Evolutionary conservation across 352 stramenopile species (phyloP).

Genomic region (Pythium coloratum): DNA sequence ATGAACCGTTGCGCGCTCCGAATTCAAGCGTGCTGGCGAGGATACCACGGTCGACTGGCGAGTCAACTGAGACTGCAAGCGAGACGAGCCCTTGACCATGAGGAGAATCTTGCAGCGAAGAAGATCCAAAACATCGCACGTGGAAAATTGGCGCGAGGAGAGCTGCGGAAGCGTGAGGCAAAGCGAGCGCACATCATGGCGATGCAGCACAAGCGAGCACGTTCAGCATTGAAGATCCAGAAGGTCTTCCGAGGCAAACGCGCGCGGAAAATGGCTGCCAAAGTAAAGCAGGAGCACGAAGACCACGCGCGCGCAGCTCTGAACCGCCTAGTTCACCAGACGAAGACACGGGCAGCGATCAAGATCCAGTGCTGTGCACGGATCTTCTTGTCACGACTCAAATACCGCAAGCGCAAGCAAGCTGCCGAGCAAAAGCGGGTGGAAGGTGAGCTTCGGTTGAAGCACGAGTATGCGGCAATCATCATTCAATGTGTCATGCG

Average conservation of each 20-base stretch:
- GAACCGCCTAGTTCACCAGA: slow-evolving; percentile 55
- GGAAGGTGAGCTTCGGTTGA: slow-evolving; percentile 30
- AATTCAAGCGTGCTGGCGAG: slow-evolving; percentile 81
- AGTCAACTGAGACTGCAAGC: slow-evolving; percentile 60
- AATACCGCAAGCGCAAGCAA: slow-evolving; percentile 33
- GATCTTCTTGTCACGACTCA: slow-evolving; percentile 46
- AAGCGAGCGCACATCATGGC: slow-evolving; percentile 27
- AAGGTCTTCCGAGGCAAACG: slow-evolving; percentile 57
- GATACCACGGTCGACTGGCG: slow-evolving; percentile 62
- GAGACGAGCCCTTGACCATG: slow-evolving; percentile 42
- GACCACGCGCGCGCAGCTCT: slow-evolving; percentile 53
- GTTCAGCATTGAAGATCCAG: slow-evolving; percentile 63
- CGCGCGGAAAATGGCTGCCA: slow-evolving; percentile 38
- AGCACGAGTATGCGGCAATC: slow-evolving; percentile 50
- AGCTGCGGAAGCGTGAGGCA: slow-evolving; percentile 34
- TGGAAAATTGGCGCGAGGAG: slow-evolving; percentile 45
- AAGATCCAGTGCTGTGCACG: slow-evolving; percentile 72
- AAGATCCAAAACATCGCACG: slow-evolving; percentile 62
- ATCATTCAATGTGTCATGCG: slow-evolving; percentile 72
- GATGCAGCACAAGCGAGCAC: slow-evolving; percentile 35
- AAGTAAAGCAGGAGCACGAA: slow-evolving; percentile 39
- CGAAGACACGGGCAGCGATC: slow-evolving; percentile 57
- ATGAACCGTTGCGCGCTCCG: slow-evolving; percentile 65
- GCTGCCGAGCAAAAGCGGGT: slow-evolving; percentile 35
- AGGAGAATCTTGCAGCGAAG: slow-evolving; percentile 55